These are phyloP conservation scores for Seiridium cupressi DNA, from an alignment of 2,329 filamentous ascomycete genomes.

Conservation along the genomic window DNA sequence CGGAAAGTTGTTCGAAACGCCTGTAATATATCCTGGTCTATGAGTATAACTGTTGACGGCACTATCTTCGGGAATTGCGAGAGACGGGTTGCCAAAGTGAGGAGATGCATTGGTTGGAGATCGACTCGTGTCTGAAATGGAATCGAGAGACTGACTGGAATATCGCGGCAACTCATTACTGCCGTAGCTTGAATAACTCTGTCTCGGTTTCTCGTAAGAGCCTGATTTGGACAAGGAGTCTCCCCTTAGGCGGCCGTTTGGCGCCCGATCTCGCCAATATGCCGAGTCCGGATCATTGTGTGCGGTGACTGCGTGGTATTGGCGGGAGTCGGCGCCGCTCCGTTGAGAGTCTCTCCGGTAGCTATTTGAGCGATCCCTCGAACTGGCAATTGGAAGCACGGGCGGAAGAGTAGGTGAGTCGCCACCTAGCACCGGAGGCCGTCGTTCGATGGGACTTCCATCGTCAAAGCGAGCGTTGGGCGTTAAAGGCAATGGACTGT, in stretches of 20 bases:
- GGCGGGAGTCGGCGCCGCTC: background rate
- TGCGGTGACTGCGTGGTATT: background rate
- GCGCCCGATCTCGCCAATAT: background rate
- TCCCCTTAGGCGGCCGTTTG: background rate
- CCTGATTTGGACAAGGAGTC: background rate
- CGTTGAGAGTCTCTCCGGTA: background rate
- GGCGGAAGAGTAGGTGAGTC: constrained; percentile 28
- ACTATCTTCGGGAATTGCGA: constrained; percentile 19
- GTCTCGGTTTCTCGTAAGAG: background rate
- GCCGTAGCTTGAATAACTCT: background rate
- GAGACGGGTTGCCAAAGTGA: constrained; percentile 12
- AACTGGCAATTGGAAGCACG: background rate
- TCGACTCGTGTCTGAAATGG: constrained; percentile 11
- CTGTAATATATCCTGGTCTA: constrained; percentile 11
- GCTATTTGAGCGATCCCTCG: constrained; percentile 9
- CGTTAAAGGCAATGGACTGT: constrained; percentile 21
- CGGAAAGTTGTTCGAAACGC: constrained; percentile 17
- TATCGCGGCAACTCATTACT: constrained; percentile 1
- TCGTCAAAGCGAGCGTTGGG: constrained; percentile 14
- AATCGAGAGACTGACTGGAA: constrained; percentile 4
- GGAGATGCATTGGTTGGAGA: constrained; percentile 18
- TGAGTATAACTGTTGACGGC: constrained; percentile 14
- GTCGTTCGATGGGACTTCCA: constrained; percentile 19
- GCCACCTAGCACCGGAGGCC: constrained; percentile 14
- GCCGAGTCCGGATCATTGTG: background rate